phyloP scores from a whole-genome alignment of 108 stramenopile genomes.

The Asterionellopsis glacialis region DNA sequence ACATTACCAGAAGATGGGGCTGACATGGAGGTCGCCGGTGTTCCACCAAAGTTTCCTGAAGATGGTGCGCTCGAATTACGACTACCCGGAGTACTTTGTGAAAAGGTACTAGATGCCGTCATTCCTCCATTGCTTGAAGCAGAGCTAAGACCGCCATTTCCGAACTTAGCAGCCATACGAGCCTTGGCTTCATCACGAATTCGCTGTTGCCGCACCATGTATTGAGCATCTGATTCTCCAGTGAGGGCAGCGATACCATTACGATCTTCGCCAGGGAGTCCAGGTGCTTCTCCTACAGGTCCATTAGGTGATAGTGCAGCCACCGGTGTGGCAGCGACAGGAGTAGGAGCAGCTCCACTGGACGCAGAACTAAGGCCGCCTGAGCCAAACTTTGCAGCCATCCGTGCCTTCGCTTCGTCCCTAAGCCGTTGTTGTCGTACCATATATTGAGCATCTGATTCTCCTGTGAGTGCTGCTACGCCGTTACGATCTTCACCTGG shows the following conservation, averaged over 20 bases:
- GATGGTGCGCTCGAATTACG: slow-evolving; percentile 7
- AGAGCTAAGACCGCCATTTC: slow-evolving; percentile 36
- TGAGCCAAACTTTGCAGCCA: slow-evolving; percentile 85
- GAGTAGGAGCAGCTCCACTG: slow-evolving; percentile 3
- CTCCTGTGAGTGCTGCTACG: slow-evolving; percentile 82
- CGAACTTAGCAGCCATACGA: slow-evolving; percentile 87
- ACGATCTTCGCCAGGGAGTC: slow-evolving; percentile 74
- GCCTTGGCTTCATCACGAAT: slow-evolving; percentile 83
- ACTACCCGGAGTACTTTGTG: slow-evolving; percentile 11
- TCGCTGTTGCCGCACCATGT: slow-evolving; percentile 83
- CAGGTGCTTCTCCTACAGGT: slow-evolving; percentile 43
- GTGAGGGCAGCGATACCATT: slow-evolving; percentile 84
- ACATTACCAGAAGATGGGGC: too few relatives aligned
- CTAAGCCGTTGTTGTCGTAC: slow-evolving; percentile 78
- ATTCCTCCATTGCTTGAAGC: slow-evolving; percentile 2
- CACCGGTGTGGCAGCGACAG: slow-evolving; percentile 24
- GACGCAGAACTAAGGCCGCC: slow-evolving; percentile 23
- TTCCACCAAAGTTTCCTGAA: slow-evolving; percentile 15
- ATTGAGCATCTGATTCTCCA: slow-evolving; percentile 89
- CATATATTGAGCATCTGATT: slow-evolving; percentile 89
- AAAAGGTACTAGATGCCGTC: not conserved
- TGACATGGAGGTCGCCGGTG: not conserved
- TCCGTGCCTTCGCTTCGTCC: slow-evolving; percentile 80
- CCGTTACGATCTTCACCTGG: slow-evolving; percentile 85
- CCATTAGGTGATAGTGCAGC: slow-evolving; percentile 3